Evolutionary conservation across 805 yeast genomes (phyloP), one percentile per base, ranked within the genome.

Genomic region (Spathaspora gorwiae): DNA sequence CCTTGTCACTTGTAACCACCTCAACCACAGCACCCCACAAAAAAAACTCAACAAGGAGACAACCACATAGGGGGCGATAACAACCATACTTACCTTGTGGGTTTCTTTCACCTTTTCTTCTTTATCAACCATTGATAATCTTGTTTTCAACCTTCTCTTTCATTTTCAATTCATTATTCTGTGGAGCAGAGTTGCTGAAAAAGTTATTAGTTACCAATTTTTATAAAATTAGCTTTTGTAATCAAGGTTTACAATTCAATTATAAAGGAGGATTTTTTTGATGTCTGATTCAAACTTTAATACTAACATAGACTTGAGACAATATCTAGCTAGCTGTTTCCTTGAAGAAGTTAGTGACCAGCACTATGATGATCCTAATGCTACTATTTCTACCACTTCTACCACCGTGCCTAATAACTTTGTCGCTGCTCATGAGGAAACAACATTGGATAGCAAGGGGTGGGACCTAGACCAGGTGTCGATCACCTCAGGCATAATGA

Each of bases 271-370:
- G 24, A 19, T 19, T 19, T 19, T 19, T 19, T 19, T 19, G 12
- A 29, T 29, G 32, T 29, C 32, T 9, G 32, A 29, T 11, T 29
- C 32, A 9, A 29, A 7, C 26, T 26, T 26, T 19, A 10, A 12
- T 11, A 11, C 19, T 11, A 29, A 7, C 12, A 27, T 39, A 14
- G 42, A 39, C 24, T 39, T 32, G 8, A 39, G 24, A 24, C 35
- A 39, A 33, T 39, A 11, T 39, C 36, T 39, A 7, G 42, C 42
- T 12, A 39, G 42, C 29, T 26, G 42, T 15, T 39, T 12, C 35
- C n/a, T 39, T 32, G 42, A 32, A 2, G 36, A 33, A 32, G 42
- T 24, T 9, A 30, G 29, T 24, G 26, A 15, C 8, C 26, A 10
- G 6, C 42, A 29, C 14, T 24, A 36, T n/a, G 26, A 11, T 26